These are phyloP conservation scores for Fonsecaea multimorphosa DNA, from an alignment of 2,329 filamentous ascomycete species.

Conservation along the genomic window DNA sequence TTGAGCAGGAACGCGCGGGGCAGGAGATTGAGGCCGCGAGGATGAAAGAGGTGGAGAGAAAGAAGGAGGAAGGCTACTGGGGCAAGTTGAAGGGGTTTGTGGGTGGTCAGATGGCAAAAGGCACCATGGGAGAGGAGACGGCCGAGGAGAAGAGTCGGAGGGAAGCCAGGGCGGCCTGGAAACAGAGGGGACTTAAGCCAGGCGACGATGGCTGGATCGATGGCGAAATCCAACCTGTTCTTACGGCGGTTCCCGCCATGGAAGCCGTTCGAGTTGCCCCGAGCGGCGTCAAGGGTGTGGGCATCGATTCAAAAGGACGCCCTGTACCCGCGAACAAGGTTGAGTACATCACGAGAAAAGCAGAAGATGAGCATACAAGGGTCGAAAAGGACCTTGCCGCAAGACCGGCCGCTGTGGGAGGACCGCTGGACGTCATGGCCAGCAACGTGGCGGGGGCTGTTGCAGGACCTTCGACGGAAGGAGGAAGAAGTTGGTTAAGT, in stretches of 20 bases:
- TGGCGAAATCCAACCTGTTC: constrained; percentile 27
- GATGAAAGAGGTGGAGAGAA: constrained; percentile 48
- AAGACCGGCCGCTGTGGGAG: constrained; percentile 25
- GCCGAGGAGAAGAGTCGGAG: constrained; percentile 23
- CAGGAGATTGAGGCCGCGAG: constrained; percentile 52
- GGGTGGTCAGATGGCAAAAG: constrained; percentile 26
- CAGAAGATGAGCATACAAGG: constrained; percentile 19
- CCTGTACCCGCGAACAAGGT: constrained; percentile 37
- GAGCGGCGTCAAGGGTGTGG: constrained; percentile 36
- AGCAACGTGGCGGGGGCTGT: constrained; percentile 32
- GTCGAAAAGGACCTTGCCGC: constrained; percentile 19
- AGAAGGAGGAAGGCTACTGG: constrained; percentile 45
- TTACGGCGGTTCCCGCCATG: not conserved
- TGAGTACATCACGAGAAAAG: constrained; percentile 28
- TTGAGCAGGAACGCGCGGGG: constrained; percentile 53
- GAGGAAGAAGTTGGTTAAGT: constrained; percentile 29
- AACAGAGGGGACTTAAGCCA: constrained; percentile 6
- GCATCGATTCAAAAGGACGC: constrained; percentile 38
- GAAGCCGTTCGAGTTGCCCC: constrained; percentile 17
- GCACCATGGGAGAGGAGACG: constrained; percentile 35
- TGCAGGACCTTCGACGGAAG: constrained; percentile 18
- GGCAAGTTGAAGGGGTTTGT: constrained; percentile 33
- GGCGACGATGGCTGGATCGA: constrained; percentile 27
- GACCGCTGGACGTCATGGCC: constrained; percentile 35
- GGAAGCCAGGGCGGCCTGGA: constrained; percentile 24